These are phyloP conservation scores for Lindgomyces ingoldianus DNA, from an alignment of 495 filamentous ascomycete genomes.

Conservation along the genomic window DNA sequence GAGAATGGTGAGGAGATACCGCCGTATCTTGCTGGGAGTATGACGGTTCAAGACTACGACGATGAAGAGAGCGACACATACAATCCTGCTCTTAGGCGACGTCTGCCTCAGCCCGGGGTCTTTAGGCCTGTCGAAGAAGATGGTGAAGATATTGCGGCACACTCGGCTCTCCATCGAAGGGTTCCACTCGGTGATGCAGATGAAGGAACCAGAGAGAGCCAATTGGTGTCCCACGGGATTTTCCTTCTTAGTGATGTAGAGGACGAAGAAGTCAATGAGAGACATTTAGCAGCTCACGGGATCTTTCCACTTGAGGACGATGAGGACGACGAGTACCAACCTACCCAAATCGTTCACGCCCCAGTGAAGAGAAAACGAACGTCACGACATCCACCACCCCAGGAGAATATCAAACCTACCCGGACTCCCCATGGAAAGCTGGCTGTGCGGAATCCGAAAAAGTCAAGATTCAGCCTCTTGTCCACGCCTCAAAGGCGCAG, in stretches of 20 bases:
- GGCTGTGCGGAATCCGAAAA: neutral
- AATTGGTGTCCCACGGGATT: too few relatives aligned
- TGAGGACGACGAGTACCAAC: slow-evolving; percentile 11
- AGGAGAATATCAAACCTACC: neutral
- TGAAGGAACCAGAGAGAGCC: too few relatives aligned
- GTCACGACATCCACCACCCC: neutral
- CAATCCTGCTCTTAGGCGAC: neutral
- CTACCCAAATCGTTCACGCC: slow-evolving; percentile 13
- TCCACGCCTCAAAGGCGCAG: slow-evolving; percentile 35
- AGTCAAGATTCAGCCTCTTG: slow-evolving; percentile 16
- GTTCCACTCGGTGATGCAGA: too few relatives aligned
- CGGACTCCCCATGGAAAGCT: neutral
- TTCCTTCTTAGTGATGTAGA: neutral
- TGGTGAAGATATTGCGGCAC: neutral
- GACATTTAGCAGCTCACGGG: neutral
- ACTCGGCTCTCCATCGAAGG: neutral
- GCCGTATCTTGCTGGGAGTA: too few relatives aligned
- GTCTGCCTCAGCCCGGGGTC: neutral
- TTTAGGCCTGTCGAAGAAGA: slow-evolving; percentile 4
- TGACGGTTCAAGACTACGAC: too few relatives aligned
- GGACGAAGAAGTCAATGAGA: neutral
- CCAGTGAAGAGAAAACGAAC: neutral
- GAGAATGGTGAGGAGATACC: slow-evolving; percentile 13
- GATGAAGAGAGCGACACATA: slow-evolving; percentile 10
- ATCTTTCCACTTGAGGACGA: slow-evolving; percentile 3